Evolutionary conservation across 306 rosid genomes (phyloP), one percentile per base, ranked within the genome.

Genomic region (Malus orientalis): DNA sequence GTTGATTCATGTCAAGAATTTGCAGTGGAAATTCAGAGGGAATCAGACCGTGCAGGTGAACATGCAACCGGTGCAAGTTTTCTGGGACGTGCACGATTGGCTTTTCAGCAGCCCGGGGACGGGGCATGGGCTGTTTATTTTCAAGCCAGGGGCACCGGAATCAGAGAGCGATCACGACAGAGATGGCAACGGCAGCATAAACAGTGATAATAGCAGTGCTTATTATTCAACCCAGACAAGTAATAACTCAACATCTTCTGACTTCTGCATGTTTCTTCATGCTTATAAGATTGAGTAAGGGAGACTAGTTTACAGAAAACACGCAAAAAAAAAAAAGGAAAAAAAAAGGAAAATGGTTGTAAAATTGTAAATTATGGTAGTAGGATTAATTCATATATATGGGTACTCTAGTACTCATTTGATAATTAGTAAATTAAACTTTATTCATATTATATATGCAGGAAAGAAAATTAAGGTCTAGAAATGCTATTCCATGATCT

Each of bases 21-120:
- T 94, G 84, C 96, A 94, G 10, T 94, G 97, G 98, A 94, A 94
- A 62, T 91, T 93, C 25, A 71, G 98, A 15, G 98, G 98, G 53
- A 94, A 93, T 45, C 96, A 94, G 58, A 94, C 91, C 0, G 88
- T 94, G 9, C 4, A 74, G 71, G 88, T 94, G 22, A 89, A 88
- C 51, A 85, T 74, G 63, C 88, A 86, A 61, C 88, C 96, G 16
- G 85, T 94, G 27, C 96, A 91, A 44, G 94, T 94, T 18, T 85
- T 87, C 11, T 94, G 94, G 94, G 97, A 94, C 67, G 98, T 94
- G 2, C 87, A 90, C 58, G 96, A 90, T 36, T 94, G 98, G 98
- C 79, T 94, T 66, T 94, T 94, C 67, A 77, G 86, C 33, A 80
- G 49, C 14, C 71, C 89, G 2, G 92, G 91, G 1, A 79, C 83